Evolutionary conservation across 2,329 filamentous ascomycete species (phyloP).

Genomic region (Incumbomyces lentus): DNA sequence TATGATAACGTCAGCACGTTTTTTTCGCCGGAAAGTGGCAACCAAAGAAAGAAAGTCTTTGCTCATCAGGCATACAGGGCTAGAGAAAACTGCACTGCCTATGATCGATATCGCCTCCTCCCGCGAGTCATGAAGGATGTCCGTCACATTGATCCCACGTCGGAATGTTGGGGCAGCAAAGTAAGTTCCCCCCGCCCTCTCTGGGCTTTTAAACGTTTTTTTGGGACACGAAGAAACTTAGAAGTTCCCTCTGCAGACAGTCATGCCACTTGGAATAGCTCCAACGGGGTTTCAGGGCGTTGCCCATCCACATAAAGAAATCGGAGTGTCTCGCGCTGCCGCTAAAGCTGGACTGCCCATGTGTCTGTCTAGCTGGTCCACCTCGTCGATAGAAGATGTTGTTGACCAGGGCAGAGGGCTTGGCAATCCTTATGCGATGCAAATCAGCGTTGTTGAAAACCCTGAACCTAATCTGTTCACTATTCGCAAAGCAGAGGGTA

Average conservation of each 20-base stretch:
- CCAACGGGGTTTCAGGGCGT: too few relatives aligned
- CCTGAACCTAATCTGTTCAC: slow-evolving; percentile 36
- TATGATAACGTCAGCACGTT: too few relatives aligned
- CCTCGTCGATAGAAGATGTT: slow-evolving; percentile 39
- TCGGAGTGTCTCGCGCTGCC: slow-evolving; percentile 38
- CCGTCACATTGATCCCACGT: too few relatives aligned
- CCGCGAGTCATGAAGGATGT: not conserved
- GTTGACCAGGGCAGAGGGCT: slow-evolving; percentile 34
- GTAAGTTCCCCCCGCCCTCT: too few relatives aligned
- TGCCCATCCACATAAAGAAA: slow-evolving; percentile 23
- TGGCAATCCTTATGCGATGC: not conserved
- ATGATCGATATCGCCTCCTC: not conserved
- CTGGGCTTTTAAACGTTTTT: too few relatives aligned
- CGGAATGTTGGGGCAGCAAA: too few relatives aligned
- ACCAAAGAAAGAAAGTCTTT: too few relatives aligned
- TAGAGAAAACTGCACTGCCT: not conserved
- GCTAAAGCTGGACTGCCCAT: slow-evolving; percentile 34
- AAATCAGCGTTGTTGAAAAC: slow-evolving; percentile 40
- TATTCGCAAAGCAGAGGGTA: slow-evolving; percentile 29
- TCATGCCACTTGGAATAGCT: too few relatives aligned
- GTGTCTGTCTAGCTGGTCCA: slow-evolving; percentile 40
- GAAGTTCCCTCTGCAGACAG: too few relatives aligned
- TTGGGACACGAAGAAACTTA: too few relatives aligned
- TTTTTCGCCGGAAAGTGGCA: too few relatives aligned
- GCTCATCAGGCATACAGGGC: too few relatives aligned